Evolutionary conservation across 495 filamentous ascomycete species (phyloP).

Genomic region (Astrothelium macrocarpum): DNA sequence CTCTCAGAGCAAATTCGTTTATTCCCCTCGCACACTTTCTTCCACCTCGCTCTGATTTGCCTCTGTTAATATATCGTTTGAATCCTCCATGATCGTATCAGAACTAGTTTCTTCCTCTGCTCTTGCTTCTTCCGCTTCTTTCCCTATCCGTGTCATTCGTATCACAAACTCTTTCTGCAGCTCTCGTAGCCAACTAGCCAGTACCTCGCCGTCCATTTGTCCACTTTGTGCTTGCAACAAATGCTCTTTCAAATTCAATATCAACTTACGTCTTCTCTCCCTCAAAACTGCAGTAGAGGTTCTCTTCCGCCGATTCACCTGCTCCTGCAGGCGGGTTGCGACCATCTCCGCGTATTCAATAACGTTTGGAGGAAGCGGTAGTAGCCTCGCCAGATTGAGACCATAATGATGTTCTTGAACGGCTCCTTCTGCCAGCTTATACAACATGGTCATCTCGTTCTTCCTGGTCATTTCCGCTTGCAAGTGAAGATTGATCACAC

Average conservation of each 20-base stretch:
- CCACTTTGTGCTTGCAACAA: constrained; percentile 61
- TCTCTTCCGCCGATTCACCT: constrained; percentile 45
- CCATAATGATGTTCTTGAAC: constrained; percentile 69
- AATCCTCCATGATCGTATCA: not conserved
- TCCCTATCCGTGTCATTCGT: constrained; percentile 58
- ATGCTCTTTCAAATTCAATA: constrained; percentile 65
- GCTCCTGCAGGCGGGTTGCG: constrained; percentile 47
- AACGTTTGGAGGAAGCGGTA: constrained; percentile 59
- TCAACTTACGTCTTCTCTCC: constrained; percentile 55
- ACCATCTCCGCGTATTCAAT: constrained; percentile 59
- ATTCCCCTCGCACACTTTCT: not conserved
- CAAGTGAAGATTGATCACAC: constrained; percentile 75
- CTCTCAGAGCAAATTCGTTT: not conserved
- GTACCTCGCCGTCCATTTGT: constrained; percentile 52
- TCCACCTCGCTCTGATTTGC: not conserved
- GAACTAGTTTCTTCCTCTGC: constrained; percentile 5
- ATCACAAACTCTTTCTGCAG: constrained; percentile 69
- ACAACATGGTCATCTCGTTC: constrained; percentile 68
- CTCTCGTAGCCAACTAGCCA: constrained; percentile 55
- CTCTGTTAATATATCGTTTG: not conserved
- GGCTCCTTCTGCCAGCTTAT: constrained; percentile 62
- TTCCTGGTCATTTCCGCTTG: constrained; percentile 47
- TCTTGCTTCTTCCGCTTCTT: constrained; percentile 15
- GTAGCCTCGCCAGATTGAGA: constrained; percentile 63
- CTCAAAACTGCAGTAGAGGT: constrained; percentile 46